Evolutionary conservation across 2,329 filamentous ascomycete genomes (phyloP), one percentile per base, ranked within the genome.

Genomic region (Sordariomycetes sp.): DNA sequence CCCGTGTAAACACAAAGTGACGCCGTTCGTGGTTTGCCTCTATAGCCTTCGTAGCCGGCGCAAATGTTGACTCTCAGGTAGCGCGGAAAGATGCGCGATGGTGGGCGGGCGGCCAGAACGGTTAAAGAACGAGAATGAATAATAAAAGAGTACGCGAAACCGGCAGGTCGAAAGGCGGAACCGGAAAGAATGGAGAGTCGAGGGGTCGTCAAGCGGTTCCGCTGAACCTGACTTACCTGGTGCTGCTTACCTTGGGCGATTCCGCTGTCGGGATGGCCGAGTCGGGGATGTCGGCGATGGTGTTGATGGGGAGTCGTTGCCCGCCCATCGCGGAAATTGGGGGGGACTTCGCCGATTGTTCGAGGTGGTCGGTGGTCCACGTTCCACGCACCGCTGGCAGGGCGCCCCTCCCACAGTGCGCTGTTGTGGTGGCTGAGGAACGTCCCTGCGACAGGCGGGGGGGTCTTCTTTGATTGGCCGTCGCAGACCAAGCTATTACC

Each of bases 371-470:
- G 45, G 17, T 50, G 42, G 32, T 56, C 34, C 35, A 35, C 28
- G 35, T 55, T 3, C 12, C n/a, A n/a, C n/a, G n/a, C n/a, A n/a
- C n/a, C n/a, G n/a, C n/a, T 24, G n/a, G 45, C 17, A 20, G 39
- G 6, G 7, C n/a, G 15, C 45, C 42, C 45, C 45, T 50, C 45
- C n/a, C 45, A 50, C 20, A 20, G 45, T 50, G n/a, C 22, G 45
- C 22, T 50, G 17, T 56, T 56, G 42, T 56, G 50, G 54, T 56
- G 54, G 54, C 54, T 56, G 54, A 56, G 54, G 54, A 56, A 55
- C 13, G 53, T 24, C 32, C 54, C 42, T 56, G 54, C 25, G 25
- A 35, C 34, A 22, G 54, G 42, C 39, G 22, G 6, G n/a, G n/a
- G 24, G 36, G 39, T 50, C 42, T 25, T 56, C 24, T 36, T 17